These are phyloP conservation scores for Didymella glomerata DNA, from an alignment of 2,329 filamentous ascomycete genomes.

Conservation along the genomic window DNA sequence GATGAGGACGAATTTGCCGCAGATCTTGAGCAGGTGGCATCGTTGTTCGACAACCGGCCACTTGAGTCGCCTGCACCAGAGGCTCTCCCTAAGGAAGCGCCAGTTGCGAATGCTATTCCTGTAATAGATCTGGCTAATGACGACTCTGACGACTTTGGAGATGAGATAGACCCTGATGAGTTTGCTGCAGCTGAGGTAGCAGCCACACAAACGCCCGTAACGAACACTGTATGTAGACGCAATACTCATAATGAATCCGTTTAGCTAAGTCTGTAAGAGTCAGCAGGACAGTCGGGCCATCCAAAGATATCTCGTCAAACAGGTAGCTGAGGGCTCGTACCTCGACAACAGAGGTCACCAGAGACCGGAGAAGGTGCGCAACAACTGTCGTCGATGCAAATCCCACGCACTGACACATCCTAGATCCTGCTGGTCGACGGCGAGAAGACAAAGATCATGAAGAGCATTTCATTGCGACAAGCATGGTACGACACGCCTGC, in stretches of 20 bases:
- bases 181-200: constrained; percentile 72
- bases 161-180: constrained; percentile 75
- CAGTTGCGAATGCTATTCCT: constrained; percentile 9
- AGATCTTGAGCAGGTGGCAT: constrained; percentile 66
- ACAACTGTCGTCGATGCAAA: neutral
- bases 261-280: constrained; percentile 74
- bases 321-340: constrained; percentile 75
- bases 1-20: constrained; percentile 62
- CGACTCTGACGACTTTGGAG: constrained; percentile 72
- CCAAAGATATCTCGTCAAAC: constrained; percentile 84
- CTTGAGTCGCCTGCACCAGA: constrained; percentile 26
- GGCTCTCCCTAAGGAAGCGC: constrained; percentile 10
- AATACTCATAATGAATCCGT: constrained; percentile 28
- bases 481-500: constrained; percentile 87
- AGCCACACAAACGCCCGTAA: constrained; percentile 71
- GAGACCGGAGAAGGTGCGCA: constrained; percentile 73
- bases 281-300: constrained; percentile 75
- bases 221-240: constrained; percentile 61
- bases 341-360: constrained; percentile 67
- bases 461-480: constrained; percentile 78
- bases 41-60: constrained; percentile 61
- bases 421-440: constrained; percentile 84
- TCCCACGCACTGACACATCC: constrained; percentile 29
- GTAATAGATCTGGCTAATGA: constrained; percentile 49
- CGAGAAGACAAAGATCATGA: constrained; percentile 72